Percentiles rank a stretch among this genome's conserved stretches.
Evolutionary conservation across 495 filamentous ascomycete species (phyloP).

Genomic region (Penicillium atrosanguineum): DNA sequence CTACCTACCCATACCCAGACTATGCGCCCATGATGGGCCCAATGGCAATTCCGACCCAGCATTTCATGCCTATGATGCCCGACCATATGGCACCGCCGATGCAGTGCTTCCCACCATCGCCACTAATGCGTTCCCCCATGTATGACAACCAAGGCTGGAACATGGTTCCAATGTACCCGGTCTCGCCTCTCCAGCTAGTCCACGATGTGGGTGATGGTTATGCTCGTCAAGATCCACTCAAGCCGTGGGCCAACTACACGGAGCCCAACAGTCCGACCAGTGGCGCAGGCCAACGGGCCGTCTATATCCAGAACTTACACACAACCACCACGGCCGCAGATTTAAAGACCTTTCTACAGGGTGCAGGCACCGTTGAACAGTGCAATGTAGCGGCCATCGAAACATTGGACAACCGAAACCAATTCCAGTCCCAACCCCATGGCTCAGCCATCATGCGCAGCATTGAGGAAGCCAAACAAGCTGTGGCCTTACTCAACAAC

Average conservation of each 20-base stretch:
- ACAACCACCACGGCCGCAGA: slow-evolving; percentile 21
- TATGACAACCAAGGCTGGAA: slow-evolving; percentile 31
- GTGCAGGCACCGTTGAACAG: slow-evolving; percentile 28
- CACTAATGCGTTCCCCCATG: slow-evolving; percentile 28
- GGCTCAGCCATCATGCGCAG: slow-evolving; percentile 34
- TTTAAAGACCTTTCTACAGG: slow-evolving; percentile 22
- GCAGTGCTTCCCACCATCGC: slow-evolving; percentile 31
- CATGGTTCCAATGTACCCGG: slow-evolving; percentile 32
- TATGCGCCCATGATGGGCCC: slow-evolving; percentile 30
- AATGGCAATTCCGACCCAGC: slow-evolving; percentile 24
- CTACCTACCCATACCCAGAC: slow-evolving; percentile 29
- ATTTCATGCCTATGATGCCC: slow-evolving; percentile 33
- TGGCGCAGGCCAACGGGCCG: slow-evolving; percentile 15
- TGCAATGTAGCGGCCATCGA: slow-evolving; percentile 26
- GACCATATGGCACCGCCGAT: slow-evolving; percentile 26
- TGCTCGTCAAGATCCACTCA: slow-evolving; percentile 10
- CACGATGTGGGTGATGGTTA: slow-evolving; percentile 6
- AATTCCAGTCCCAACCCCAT: slow-evolving; percentile 19
- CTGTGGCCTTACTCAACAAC: slow-evolving; percentile 31
- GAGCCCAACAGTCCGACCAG: slow-evolving; percentile 4
- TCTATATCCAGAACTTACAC: slow-evolving; percentile 33
- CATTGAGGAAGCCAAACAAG: slow-evolving; percentile 35
- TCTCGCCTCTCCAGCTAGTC: slow-evolving; percentile 26
- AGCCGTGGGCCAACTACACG: slow-evolving; percentile 9
- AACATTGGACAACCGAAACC: slow-evolving; percentile 12